phyloP scores from a whole-genome alignment of 129 eudicot genomes.

The Scalesia atractyloides region DNA sequence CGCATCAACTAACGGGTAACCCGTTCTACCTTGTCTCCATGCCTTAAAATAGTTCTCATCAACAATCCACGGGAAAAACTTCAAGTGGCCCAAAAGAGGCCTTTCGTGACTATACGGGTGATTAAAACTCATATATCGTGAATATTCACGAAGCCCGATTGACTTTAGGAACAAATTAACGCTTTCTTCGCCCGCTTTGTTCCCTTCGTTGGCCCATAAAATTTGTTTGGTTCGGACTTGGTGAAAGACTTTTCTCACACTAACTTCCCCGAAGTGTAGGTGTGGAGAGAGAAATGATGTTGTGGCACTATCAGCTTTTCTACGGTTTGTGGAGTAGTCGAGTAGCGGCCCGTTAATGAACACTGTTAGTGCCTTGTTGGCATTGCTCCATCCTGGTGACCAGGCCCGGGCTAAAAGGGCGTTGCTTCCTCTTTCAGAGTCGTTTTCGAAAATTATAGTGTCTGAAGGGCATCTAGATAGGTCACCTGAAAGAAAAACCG shows the following conservation, averaged over 20 bases:
- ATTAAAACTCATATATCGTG: constrained; percentile 91
- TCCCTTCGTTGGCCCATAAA: constrained; percentile 91
- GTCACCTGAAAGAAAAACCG: constrained; percentile 52
- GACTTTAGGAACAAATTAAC: constrained; percentile 86
- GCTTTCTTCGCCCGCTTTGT: constrained; percentile 88
- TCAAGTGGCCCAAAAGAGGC: constrained; percentile 87
- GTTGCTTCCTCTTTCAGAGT: constrained; percentile 87
- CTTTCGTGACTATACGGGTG: constrained; percentile 91
- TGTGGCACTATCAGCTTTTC: constrained; percentile 89
- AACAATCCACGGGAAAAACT: constrained; percentile 89
- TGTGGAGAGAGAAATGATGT: constrained; percentile 96
- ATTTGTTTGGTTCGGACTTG: constrained; percentile 82
- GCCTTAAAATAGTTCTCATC: constrained; percentile 84
- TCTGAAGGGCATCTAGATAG: constrained; percentile 76
- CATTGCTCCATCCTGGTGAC: constrained; percentile 99
- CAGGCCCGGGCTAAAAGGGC: constrained; percentile 97
- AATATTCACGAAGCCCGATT: constrained; percentile 91
- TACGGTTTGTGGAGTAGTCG: constrained; percentile 75
- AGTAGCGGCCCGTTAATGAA: constrained; percentile 80
- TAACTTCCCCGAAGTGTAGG: constrained; percentile 93
- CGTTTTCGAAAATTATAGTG: constrained; percentile 70
- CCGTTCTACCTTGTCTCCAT: constrained; percentile 99
- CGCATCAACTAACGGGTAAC: constrained; percentile 97
- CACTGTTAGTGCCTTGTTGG: constrained; percentile 77
- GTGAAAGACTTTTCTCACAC: constrained; percentile 91